These are phyloP conservation scores for Rhizoctonia solani DNA, from an alignment of 1,284 basidiomycete species.

Conservation along the genomic window DNA sequence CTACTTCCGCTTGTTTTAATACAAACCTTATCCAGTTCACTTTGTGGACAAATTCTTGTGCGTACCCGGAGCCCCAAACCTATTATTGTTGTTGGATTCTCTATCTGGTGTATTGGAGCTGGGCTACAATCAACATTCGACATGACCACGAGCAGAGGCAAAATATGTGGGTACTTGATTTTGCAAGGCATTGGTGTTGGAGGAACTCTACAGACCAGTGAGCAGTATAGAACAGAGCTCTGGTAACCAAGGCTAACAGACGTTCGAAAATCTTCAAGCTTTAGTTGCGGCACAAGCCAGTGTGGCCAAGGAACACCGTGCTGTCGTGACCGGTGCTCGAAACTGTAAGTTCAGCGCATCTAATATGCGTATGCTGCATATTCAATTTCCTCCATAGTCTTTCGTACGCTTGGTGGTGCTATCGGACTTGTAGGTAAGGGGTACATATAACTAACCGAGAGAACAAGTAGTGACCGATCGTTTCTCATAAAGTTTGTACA, in stretches of 20 bases:
- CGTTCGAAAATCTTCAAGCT: neutral
- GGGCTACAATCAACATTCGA: constrained; percentile 32
- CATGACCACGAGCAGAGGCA: constrained; percentile 16
- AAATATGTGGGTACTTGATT: constrained; percentile 26
- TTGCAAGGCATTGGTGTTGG: constrained; percentile 33
- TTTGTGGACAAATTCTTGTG: constrained; percentile 30
- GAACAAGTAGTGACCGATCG: too few relatives aligned
- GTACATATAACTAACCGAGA: neutral
- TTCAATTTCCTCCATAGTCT: constrained; percentile 1
- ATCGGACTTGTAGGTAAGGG: constrained; percentile 22
- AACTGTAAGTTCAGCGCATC: constrained; percentile 8
- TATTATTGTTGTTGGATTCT: constrained; percentile 20
- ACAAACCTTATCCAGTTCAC: constrained; percentile 12
- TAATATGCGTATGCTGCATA: neutral
- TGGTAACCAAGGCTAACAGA: neutral
- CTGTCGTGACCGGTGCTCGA: constrained; percentile 32
- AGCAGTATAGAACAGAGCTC: neutral
- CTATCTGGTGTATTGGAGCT: constrained; percentile 31
- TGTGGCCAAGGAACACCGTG: constrained; percentile 12
- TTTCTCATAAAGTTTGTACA: constrained; percentile 1
- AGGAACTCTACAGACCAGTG: constrained; percentile 26
- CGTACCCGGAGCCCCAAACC: constrained; percentile 15
- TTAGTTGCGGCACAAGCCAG: constrained; percentile 31
- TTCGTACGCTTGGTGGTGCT: constrained; percentile 33
- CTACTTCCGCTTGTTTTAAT: constrained; percentile 24